Evolutionary conservation across 352 stramenopile genomes (phyloP).

Genomic region (Phytophthora tubulina): DNA sequence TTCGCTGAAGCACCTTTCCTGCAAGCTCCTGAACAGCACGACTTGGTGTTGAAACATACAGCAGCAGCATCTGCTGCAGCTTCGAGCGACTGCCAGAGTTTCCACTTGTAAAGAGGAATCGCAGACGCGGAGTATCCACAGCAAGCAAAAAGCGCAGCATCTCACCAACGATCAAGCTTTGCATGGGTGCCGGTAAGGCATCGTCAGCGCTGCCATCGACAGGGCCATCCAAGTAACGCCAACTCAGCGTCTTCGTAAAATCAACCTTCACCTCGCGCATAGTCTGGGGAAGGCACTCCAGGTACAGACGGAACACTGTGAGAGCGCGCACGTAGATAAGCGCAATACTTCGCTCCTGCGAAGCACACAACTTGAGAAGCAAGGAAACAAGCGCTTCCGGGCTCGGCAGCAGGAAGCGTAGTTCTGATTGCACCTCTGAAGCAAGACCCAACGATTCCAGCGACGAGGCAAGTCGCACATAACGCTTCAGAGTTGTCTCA

Average conservation of each 20-base stretch:
- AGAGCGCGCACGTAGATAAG: slow-evolving; percentile 84
- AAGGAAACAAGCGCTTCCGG: slow-evolving; percentile 83
- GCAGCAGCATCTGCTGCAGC: slow-evolving; percentile 68
- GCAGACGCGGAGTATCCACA: slow-evolving; percentile 66
- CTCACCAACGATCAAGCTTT: slow-evolving; percentile 71
- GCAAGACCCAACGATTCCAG: slow-evolving; percentile 31
- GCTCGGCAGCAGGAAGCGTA: slow-evolving; percentile 79
- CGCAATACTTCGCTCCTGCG: slow-evolving; percentile 43
- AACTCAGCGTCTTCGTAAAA: slow-evolving; percentile 83
- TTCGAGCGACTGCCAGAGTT: slow-evolving; percentile 51
- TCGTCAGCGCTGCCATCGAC: slow-evolving; percentile 1
- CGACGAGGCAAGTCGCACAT: slow-evolving; percentile 45
- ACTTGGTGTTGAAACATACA: slow-evolving; percentile 60
- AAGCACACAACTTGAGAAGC: slow-evolving; percentile 76
- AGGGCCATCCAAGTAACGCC: slow-evolving; percentile 53
- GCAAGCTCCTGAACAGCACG: slow-evolving; percentile 51
- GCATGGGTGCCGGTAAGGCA: slow-evolving; percentile 39
- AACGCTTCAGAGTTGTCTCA: slow-evolving; percentile 66
- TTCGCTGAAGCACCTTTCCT: slow-evolving; percentile 61
- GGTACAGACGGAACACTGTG: slow-evolving; percentile 79
- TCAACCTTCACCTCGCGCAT: slow-evolving; percentile 89
- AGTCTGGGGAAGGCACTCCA: slow-evolving; percentile 72
- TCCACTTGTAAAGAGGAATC: slow-evolving; percentile 54
- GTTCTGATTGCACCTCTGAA: slow-evolving; percentile 65
- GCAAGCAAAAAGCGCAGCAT: slow-evolving; percentile 74